These are phyloP conservation scores for Epichloe coenophiala DNA, from an alignment of 2,329 filamentous ascomycete species.

Conservation along the genomic window DNA sequence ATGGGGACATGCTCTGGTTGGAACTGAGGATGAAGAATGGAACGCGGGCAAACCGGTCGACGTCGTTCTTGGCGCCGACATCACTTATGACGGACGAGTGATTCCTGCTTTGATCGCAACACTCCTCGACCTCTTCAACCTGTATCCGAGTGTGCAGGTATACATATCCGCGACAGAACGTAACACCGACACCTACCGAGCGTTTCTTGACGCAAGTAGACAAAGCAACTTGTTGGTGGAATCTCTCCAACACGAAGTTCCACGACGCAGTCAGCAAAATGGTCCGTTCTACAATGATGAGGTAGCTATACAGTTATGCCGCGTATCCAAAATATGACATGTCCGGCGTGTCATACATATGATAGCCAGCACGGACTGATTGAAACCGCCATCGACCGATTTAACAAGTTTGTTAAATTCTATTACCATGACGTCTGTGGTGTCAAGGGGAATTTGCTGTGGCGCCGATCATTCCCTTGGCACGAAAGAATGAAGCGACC, in stretches of 20 bases:
- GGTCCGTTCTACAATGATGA: constrained; percentile 52
- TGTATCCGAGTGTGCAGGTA: constrained; percentile 42
- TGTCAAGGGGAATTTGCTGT: not conserved
- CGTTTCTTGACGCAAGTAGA: constrained; percentile 47
- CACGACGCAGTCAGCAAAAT: constrained; percentile 27
- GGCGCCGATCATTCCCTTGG: not conserved
- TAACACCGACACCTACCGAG: constrained; percentile 54
- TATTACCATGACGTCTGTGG: not conserved
- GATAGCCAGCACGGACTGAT: no score
- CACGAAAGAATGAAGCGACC: not conserved
- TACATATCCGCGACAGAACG: constrained; percentile 59
- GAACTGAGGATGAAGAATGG: constrained; percentile 42
- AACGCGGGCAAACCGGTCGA: constrained; percentile 37
- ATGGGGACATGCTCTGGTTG: constrained; percentile 50
- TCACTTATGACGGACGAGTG: constrained; percentile 58
- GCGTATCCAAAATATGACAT: constrained; percentile 12
- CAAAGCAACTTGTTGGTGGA: constrained; percentile 29
- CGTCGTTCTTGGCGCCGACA: constrained; percentile 60
- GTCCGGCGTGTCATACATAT: not conserved
- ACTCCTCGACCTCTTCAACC: constrained; percentile 44
- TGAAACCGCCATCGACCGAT: no score
- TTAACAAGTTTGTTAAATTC: not conserved
- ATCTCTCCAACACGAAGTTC: constrained; percentile 29
- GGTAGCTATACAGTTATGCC: constrained; percentile 44
- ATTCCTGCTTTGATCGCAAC: constrained; percentile 53